Conservation (phyloP, 208 protist genomes). For the Herpetomonas tarakana region DNA sequence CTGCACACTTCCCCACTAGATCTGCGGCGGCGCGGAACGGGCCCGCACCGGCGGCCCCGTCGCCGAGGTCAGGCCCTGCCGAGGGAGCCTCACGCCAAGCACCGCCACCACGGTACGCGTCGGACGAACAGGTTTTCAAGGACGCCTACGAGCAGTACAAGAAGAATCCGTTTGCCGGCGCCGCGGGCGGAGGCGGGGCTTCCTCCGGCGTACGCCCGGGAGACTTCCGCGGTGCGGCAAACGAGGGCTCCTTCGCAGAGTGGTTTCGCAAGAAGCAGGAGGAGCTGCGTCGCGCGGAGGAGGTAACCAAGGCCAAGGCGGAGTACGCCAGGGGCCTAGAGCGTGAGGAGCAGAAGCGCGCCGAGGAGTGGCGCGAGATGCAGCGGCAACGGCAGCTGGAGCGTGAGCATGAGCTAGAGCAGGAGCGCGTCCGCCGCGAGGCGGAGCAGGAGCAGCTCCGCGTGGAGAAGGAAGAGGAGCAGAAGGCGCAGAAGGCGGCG, state of each 20-base stretch:
- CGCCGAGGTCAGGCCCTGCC: neutral
- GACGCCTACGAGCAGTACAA: conserved; percentile 81
- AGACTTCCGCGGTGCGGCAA: conserved; percentile 36
- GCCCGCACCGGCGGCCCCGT: conserved; percentile 1
- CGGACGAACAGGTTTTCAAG: conserved; percentile 76
- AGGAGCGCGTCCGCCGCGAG: conserved; percentile 36
- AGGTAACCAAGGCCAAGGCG: conserved; percentile 62
- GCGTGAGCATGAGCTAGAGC: conserved; percentile 47
- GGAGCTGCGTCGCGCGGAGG: conserved; percentile 68
- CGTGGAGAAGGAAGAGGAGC: conserved; percentile 38
- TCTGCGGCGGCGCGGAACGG: neutral
- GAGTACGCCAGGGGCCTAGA: conserved; percentile 72
- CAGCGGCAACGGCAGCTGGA: conserved; percentile 63
- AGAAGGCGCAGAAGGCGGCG: conserved; percentile 29
- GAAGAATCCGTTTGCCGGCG: conserved; percentile 36
- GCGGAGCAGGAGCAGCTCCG: conserved; percentile 50
- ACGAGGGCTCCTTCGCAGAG: conserved; percentile 63
- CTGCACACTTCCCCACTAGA: neutral
- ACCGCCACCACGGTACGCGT: conserved; percentile 26
- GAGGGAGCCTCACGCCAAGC: conserved; percentile 17
- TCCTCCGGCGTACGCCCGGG: conserved; percentile 9
- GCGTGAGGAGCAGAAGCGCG: conserved; percentile 61
- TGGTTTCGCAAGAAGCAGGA: conserved; percentile 86
- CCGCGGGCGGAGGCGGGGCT: conserved; percentile 8
- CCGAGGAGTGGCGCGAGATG: conserved; percentile 72